Evolutionary conservation across 345 rosid species (phyloP).

Genomic region (Gossypium australe): DNA sequence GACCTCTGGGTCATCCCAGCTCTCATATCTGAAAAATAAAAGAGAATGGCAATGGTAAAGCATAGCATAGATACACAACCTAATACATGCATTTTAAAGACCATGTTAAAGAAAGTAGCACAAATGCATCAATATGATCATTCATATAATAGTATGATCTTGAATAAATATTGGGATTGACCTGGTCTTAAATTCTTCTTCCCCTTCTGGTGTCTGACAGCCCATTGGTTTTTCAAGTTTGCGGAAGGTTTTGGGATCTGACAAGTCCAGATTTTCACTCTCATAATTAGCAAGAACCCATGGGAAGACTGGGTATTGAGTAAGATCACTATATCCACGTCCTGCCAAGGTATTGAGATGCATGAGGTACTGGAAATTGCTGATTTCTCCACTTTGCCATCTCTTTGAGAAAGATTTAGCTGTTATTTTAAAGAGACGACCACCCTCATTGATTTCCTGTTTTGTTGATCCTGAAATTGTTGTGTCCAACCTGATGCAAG

Average conservation of each 20-base stretch:
- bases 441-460: conserved; percentile 86
- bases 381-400: conserved; percentile 99
- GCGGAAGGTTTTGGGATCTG: conserved; percentile 83
- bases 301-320: conserved; percentile 99
- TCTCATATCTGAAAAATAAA: conserved; percentile 65
- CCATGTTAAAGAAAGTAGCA: not conserved
- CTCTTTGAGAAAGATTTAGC: conserved; percentile 98
- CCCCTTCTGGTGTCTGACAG: conserved; percentile 94
- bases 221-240: conserved; percentile 98
- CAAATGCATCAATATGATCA: not conserved
- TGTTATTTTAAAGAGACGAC: conserved; percentile 83
- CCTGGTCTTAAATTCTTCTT: conserved; percentile 98
- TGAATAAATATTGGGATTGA: conserved; percentile 22
- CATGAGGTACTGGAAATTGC: conserved; percentile 99
- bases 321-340: conserved; percentile 98
- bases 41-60: conserved; percentile 3
- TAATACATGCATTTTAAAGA: not conserved
- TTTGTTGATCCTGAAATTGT: conserved; percentile 91
- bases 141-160: not conserved
- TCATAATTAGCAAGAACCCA: conserved; percentile 99
- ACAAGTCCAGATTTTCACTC: conserved; percentile 76
- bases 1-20: conserved; percentile 99
- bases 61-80: not conserved
- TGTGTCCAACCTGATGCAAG: conserved; percentile 75
- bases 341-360: conserved; percentile 99